phyloP scores from a whole-genome alignment of 129 eudicot species.

The Rutidosis leptorrhynchoides region DNA sequence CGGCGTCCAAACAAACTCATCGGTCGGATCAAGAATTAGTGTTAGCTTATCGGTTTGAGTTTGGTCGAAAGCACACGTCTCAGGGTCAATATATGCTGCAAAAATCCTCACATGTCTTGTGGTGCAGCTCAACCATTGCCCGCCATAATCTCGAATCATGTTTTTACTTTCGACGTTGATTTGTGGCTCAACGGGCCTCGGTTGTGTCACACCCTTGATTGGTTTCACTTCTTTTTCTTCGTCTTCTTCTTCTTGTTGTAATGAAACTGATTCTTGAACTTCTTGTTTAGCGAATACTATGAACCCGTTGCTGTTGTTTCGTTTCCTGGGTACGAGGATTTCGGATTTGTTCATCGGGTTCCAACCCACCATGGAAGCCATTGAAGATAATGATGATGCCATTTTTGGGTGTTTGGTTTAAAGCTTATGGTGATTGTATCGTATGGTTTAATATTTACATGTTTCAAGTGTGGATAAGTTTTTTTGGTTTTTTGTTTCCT shows the following conservation, averaged over 20 bases:
- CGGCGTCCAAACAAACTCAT: conserved; percentile 80
- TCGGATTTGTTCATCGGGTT: conserved; percentile 22
- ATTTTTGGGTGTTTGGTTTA: conserved; percentile 28
- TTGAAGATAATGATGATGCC: conserved; percentile 71
- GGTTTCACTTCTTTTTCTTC: conserved; percentile 35
- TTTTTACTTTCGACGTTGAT: conserved; percentile 68
- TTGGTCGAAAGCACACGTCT: conserved; percentile 74
- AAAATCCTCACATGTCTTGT: conserved; percentile 80
- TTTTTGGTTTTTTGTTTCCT: conserved; percentile 27
- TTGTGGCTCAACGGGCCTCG: conserved; percentile 69
- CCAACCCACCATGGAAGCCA: conserved; percentile 59
- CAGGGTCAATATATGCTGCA: conserved; percentile 90
- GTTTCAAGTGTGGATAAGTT: conserved; percentile 47
- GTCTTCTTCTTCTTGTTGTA: conserved; percentile 40
- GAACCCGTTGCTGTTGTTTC: conserved; percentile 17
- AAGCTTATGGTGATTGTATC: conserved; percentile 9
- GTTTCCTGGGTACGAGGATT: conserved; percentile 22
- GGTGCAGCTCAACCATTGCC: conserved; percentile 86
- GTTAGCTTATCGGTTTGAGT: conserved; percentile 86
- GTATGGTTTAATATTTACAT: conserved; percentile 12
- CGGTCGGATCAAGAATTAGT: conserved; percentile 76
- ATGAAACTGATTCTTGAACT: conserved; percentile 32
- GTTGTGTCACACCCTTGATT: conserved; percentile 34
- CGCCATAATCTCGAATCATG: conserved; percentile 66
- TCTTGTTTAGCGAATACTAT: conserved; percentile 53